phyloP scores from a whole-genome alignment of 176 grass and related monocot species.

The Phragmites australis region DNA sequence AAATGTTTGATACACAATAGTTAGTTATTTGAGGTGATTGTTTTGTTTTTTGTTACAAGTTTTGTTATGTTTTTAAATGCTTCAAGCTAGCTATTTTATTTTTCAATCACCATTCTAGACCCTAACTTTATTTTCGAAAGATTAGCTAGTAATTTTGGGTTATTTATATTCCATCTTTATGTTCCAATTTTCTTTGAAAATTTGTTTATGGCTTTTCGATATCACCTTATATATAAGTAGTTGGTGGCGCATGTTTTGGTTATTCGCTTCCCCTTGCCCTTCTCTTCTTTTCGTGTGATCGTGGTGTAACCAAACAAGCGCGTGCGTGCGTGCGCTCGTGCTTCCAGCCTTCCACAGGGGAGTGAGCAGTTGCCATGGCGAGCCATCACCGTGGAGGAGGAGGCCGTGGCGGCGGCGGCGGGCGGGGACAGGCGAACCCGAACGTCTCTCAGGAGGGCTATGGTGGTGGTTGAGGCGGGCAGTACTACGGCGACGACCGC shows the following conservation, averaged over 20 bases:
- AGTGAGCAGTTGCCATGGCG: not conserved
- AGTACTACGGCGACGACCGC: not conserved
- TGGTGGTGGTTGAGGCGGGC: slow-evolving; percentile 5
- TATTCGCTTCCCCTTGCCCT: not conserved
- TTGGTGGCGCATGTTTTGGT: too few relatives aligned
- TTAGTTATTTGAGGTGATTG: too few relatives aligned
- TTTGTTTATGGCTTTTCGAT: too few relatives aligned
- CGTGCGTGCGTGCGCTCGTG: not conserved
- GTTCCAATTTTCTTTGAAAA: not conserved
- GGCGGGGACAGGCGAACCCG: not conserved
- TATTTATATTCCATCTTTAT: too few relatives aligned
- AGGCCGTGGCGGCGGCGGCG: not conserved
- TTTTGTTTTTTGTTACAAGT: too few relatives aligned
- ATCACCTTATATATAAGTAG: not conserved
- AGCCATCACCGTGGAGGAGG: slow-evolving; percentile 18
- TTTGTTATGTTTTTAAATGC: too few relatives aligned
- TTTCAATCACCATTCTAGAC: too few relatives aligned
- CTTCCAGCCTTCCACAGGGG: not conserved
- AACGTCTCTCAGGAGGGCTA: not conserved
- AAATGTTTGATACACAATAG: too few relatives aligned
- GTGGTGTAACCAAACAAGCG: not conserved
- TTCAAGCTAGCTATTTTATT: too few relatives aligned
- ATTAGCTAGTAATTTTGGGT: too few relatives aligned
- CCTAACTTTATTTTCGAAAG: too few relatives aligned
- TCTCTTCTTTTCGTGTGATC: not conserved